Base-by-base conservation (phyloP, 192 early-diverging fungal genomes). In the Backusella sp. region DNA sequence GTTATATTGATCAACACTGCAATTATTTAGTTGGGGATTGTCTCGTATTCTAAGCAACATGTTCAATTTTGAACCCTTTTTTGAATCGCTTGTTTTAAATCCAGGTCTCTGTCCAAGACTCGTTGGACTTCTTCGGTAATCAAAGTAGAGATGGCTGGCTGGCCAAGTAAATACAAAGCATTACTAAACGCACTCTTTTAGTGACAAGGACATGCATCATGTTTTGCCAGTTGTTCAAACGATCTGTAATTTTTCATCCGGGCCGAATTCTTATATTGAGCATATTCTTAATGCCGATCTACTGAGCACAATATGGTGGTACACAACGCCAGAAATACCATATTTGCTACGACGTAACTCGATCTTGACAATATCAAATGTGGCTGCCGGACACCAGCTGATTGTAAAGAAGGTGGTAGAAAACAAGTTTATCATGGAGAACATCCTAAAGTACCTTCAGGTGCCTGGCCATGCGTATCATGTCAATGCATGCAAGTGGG, bases 11-110 rank as follows among this genome's bases (percentile, higher is more conserved):
- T 46, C 66, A 7, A 46, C 19, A 14, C 19, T 15, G 19, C 34
- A 12, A n/a, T n/a, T n/a, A 21, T 30, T 2, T 70, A 79, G 79
- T 62, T 80, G 79, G 79, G 79, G 79, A 21, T 30, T 80, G n/a
- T 80, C 79, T 42, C 68, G 79, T 35, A 72, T 80, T 35, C 34
- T 80, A n/a, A 72, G 74, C 26, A 80, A 73, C 39, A 76, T 76
- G 79, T 71, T 76, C 23, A 68, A 73, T 7, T 56, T 41, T 11
- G 66, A 72, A 4, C 53, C 39, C 0, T 80, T 80, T 32, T 76
- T 73, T 32, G 30, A 72, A 34, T 28, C 53, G 19, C 65, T 76
- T 2, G 41, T 35, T 12, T 41, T 80, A 4, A 35, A 66, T 23
- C 71, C 32, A 12, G 19, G 35, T 6, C 53, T 76, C 8, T 76